phyloP scores from a whole-genome alignment of 352 stramenopile genomes.

The Globisporangium solare region DNA sequence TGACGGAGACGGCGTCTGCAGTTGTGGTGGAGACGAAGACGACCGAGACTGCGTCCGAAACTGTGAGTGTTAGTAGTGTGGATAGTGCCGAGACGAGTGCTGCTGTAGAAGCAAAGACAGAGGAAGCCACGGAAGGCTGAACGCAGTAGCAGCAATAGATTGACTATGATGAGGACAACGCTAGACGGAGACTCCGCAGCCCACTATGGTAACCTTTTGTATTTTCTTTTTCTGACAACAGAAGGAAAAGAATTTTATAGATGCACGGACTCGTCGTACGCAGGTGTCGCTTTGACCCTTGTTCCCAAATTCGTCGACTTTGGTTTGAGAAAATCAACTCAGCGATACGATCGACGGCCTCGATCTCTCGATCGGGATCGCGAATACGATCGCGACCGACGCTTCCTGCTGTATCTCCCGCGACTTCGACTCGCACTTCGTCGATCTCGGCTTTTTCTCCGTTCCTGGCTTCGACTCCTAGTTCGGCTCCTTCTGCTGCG shows the following conservation, averaged over 20 bases:
- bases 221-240: slow-evolving; percentile 5
- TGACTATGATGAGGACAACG: slow-evolving; percentile 8
- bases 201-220: slow-evolving; percentile 5
- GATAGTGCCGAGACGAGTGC: slow-evolving; percentile 15
- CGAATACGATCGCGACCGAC: slow-evolving; percentile 10
- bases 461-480: slow-evolving; percentile 13
- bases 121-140: slow-evolving; percentile 14
- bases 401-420: slow-evolving; percentile 14
- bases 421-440: slow-evolving; percentile 19
- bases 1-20: slow-evolving; percentile 1
- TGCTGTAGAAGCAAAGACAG: slow-evolving; percentile 9
- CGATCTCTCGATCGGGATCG: slow-evolving; percentile 22
- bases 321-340: neutral
- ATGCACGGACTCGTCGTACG: slow-evolving; percentile 9
- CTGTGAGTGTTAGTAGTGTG: neutral
- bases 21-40: slow-evolving; percentile 1
- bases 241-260: slow-evolving; percentile 6
- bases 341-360: slow-evolving; percentile 16
- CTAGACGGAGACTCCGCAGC: slow-evolving; percentile 1
- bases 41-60: slow-evolving; percentile 2
- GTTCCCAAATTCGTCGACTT: neutral
- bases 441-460: neutral
- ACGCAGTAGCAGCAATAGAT: slow-evolving; percentile 10
- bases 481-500: slow-evolving; percentile 16
- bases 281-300: slow-evolving; percentile 19